phyloP scores from a whole-genome alignment of 2,329 filamentous ascomycete genomes.

The Aspergillus brasiliensis region DNA sequence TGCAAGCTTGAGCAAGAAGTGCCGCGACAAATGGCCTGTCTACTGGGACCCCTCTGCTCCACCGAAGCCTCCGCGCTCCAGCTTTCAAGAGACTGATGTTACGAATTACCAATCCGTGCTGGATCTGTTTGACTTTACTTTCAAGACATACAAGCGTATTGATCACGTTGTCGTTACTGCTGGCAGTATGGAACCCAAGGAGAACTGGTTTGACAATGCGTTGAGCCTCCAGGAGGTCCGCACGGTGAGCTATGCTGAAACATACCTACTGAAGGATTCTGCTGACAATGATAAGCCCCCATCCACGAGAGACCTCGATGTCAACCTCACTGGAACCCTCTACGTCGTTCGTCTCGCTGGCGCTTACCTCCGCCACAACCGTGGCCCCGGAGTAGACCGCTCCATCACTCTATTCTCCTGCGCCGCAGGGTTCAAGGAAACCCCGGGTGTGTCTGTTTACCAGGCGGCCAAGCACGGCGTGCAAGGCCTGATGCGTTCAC shows the following conservation, averaged over 20 bases:
- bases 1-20: constrained; percentile 29
- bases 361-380: constrained; percentile 51
- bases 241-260: constrained; percentile 29
- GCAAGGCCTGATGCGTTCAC: constrained; percentile 51
- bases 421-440: constrained; percentile 53
- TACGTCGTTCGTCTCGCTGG: constrained; percentile 53
- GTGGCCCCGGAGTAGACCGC: constrained; percentile 36
- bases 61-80: constrained; percentile 24
- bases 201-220: constrained; percentile 49
- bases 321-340: constrained; percentile 52
- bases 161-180: constrained; percentile 55
- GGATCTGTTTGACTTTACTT: constrained; percentile 50
- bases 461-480: constrained; percentile 55
- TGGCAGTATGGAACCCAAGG: constrained; percentile 47
- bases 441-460: constrained; percentile 52
- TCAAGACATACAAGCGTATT: constrained; percentile 48
- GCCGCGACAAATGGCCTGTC: constrained; percentile 18
- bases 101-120: constrained; percentile 50
- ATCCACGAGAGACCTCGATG: constrained; percentile 45
- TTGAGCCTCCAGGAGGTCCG: constrained; percentile 49
- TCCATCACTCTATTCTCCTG: constrained; percentile 50
- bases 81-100: constrained; percentile 51
- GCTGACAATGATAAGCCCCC: constrained; percentile 23
- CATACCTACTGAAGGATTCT: not conserved
- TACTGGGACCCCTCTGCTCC: constrained; percentile 18